Evolutionary conservation across 352 stramenopile species (phyloP), one percentile per base, ranked within the genome.

Genomic region (Phytophthora tentaculata): DNA sequence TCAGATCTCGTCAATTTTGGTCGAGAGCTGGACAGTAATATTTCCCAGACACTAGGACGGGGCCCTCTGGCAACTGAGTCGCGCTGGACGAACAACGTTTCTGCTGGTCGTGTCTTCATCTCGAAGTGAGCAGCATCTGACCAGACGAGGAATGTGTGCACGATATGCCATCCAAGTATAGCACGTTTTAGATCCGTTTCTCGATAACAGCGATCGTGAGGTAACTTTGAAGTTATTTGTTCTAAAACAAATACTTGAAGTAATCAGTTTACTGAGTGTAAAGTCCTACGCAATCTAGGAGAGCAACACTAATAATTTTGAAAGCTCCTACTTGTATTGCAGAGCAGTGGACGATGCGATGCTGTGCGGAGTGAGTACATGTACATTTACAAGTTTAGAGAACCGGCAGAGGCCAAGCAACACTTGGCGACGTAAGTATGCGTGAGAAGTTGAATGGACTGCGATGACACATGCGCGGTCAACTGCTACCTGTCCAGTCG

Each of bases 101-200:
- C 62, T 26, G 26, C 9, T 1, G 55, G 48, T 5, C 5, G 43
- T 5, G 56, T 71, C 56, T 61, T 71, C 63, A 71, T 71, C 13
- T 23, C 5, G 1, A 29, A 56, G 23, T 35, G 3, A 8, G 48
- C 44, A 26, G 24, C 2, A 49, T 14, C 9, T n/a, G n/a, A n/a
- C n/a, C n/a, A n/a, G n/a, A n/a, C n/a, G n/a, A n/a, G n/a, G n/a
- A n/a, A n/a, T n/a, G n/a, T n/a, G n/a, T n/a, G n/a, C n/a, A n/a
- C n/a, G n/a, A n/a, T n/a, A n/a, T n/a, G n/a, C n/a, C 23, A 16
- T 16, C 43, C 41, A 53, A 62, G 26, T 62, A 45, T 62, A 54
- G 56, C 17, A 7, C 28, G n/a, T n/a, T n/a, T n/a, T n/a, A n/a
- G n/a, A 5, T 32, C 28, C 28, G 28, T 32, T 32, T 32, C 8